A percentile compares a stretch with the other conserved stretches of the same genome.
Evolutionary conservation across 305 asterid species (phyloP).

Genomic region (Salvia sclarea): DNA sequence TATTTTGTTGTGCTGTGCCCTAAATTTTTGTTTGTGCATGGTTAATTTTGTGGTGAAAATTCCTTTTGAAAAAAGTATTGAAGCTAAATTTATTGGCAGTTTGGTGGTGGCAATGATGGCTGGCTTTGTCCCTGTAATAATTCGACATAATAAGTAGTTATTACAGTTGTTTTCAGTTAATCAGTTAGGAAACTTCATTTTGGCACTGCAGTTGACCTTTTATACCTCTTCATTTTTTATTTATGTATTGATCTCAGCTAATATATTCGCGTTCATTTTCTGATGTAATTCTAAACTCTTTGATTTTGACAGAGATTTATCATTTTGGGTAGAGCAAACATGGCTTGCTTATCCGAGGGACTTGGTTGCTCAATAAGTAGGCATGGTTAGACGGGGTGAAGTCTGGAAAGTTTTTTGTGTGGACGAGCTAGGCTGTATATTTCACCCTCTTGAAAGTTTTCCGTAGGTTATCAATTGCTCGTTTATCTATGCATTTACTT

Average conservation of each 20-base stretch:
- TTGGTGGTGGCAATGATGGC: conserved; percentile 31
- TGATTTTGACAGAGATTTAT: conserved; percentile 25
- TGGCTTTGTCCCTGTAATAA: conserved; percentile 26
- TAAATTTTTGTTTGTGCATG: conserved; percentile 47
- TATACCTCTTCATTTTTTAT: background rate
- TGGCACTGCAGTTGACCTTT: conserved; percentile 11
- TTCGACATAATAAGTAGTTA: conserved; percentile 26
- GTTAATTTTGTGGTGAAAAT: conserved; percentile 28
- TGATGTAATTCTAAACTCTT: conserved; percentile 9
- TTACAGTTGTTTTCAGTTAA: conserved; percentile 19
- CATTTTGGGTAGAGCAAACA: conserved; percentile 15
- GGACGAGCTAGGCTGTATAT: conserved; percentile 10
- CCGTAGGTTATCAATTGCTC: background rate
- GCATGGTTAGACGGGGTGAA: conserved; percentile 2
- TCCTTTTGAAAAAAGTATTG: conserved; percentile 18
- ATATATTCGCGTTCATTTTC: background rate
- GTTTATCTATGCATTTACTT: background rate
- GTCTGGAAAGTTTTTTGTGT: conserved; percentile 20
- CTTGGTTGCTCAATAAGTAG: conserved; percentile 19
- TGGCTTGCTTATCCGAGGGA: conserved; percentile 11
- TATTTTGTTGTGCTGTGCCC: conserved; percentile 39
- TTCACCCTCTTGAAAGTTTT: background rate
- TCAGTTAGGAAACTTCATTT: conserved; percentile 3
- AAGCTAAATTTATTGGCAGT: conserved; percentile 30
- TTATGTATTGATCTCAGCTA: background rate